phyloP scores from a whole-genome alignment of 23 red algal genomes.

The Gracilaria gracilis region DNA sequence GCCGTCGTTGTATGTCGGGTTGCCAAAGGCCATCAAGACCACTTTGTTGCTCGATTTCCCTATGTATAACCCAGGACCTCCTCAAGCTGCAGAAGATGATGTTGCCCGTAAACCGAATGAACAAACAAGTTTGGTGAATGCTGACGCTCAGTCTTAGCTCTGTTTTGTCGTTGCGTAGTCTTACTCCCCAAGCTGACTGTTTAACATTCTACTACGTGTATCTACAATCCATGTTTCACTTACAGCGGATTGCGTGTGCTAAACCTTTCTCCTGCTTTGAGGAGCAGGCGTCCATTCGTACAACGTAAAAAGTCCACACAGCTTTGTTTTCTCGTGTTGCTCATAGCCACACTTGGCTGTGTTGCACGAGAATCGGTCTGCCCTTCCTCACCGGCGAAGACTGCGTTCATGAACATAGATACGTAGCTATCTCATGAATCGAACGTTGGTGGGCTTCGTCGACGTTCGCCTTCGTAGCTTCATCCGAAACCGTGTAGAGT shows the following conservation, averaged over 20 bases:
- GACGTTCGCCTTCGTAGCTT: too few relatives aligned
- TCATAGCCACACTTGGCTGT: too few relatives aligned
- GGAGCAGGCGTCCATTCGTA: background rate
- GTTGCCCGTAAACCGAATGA: background rate
- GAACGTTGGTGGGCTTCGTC: too few relatives aligned
- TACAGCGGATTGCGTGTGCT: too few relatives aligned
- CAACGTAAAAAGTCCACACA: background rate
- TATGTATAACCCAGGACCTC: constrained; percentile 65
- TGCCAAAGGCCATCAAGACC: constrained; percentile 70
- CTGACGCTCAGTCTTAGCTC: background rate
- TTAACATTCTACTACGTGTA: too few relatives aligned
- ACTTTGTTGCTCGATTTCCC: constrained; percentile 81
- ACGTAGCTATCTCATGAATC: too few relatives aligned
- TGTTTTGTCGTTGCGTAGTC: too few relatives aligned
- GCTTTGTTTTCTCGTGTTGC: background rate
- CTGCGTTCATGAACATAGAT: too few relatives aligned
- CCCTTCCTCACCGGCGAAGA: too few relatives aligned
- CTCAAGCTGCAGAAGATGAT: background rate
- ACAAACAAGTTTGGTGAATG: constrained; percentile 2
- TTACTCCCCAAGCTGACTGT: background rate
- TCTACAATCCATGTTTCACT: too few relatives aligned
- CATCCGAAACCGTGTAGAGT: too few relatives aligned
- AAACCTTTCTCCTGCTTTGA: background rate
- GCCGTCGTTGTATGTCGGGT: constrained; percentile 60
- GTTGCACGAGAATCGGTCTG: too few relatives aligned